Evolutionary conservation across 306 rosid species (phyloP), one percentile per base, ranked within the genome.

Genomic region (Trifolium repens): DNA sequence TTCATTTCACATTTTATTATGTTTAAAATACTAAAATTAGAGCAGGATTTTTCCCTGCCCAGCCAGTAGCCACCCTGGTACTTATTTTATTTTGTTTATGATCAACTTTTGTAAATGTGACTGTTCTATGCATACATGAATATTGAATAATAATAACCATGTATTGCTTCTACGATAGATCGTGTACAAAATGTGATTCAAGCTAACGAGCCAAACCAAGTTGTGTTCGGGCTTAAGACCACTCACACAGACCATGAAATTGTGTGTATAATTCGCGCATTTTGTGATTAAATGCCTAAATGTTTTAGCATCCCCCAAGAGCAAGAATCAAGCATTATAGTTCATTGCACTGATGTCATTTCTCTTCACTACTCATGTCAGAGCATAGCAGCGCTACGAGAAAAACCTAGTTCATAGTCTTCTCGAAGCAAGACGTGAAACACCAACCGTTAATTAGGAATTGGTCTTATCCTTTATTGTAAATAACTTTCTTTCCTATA

Each of bases 1-100:
- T 54, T 79, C 53, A 72, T 17, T 62, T 19, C 37, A 67, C 59
- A 4, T 60, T 44, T 43, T 15, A n/a, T 9, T 27, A 50, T 60
- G 35, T 64, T 50, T 16, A 39, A 40, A 17, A 34, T 14, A 19
- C 35, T 71, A 71, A 39, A 43, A 52, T 60, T 69, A 7, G 68
- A 66, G 5, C 24, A 5, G 19, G 22, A 35, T 7, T 16, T 60
- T 43, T 12, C 58, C 65, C n/a, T 47, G 61, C 54, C 42, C 39
- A 4, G 39, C 42, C 13, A 3, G 37, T 62, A 15, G 8, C 54
- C 19, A 15, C 69, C 6, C 46, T 5, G 46, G 26, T 7, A 13
- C 43, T 58, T 59, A 10, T 34, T 57, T 53, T 57, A 13, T 17
- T 5, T n/a, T 64, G 37, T 71, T 24, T 19, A 9, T 4, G 14